phyloP scores from a whole-genome alignment of 2,329 filamentous ascomycete species.

The Fusarium abutilonis region DNA sequence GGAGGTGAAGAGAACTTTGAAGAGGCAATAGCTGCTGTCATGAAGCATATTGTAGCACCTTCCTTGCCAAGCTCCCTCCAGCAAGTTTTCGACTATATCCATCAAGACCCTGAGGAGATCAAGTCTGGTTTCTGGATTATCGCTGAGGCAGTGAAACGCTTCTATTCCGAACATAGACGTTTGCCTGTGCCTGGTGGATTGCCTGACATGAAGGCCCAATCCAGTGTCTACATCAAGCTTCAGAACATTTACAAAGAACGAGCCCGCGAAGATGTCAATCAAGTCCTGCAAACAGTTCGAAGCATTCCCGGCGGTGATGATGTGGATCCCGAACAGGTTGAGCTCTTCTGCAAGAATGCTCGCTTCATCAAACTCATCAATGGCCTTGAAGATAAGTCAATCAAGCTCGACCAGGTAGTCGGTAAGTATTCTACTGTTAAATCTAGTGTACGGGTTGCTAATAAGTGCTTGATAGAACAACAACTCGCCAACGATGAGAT shows the following conservation, averaged over 20 bases:
- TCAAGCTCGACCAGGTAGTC: constrained; percentile 62
- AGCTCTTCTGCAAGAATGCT: constrained; percentile 94
- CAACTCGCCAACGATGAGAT: constrained; percentile 66
- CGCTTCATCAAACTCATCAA: constrained; percentile 91
- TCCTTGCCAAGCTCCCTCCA: constrained; percentile 74
- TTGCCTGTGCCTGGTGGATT: constrained; percentile 87
- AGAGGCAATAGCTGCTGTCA: constrained; percentile 85
- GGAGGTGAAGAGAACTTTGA: constrained; percentile 97
- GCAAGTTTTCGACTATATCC: constrained; percentile 79
- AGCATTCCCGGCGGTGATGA: constrained; percentile 57
- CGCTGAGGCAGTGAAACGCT: constrained; percentile 78
- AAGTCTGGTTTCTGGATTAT: constrained; percentile 86
- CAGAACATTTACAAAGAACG: constrained; percentile 95
- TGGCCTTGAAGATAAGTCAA: constrained; percentile 55
- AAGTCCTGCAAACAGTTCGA: constrained; percentile 75
- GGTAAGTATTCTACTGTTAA: constrained; percentile 56
- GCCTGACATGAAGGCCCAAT: constrained; percentile 98
- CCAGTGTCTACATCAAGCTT: constrained; percentile 85
- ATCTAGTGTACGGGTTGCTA: neutral
- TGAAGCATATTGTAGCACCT: constrained; percentile 82
- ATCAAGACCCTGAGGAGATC: constrained; percentile 57
- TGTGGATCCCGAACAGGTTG: constrained; percentile 78
- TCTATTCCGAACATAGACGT: constrained; percentile 76
- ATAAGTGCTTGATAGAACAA: constrained; percentile 52
- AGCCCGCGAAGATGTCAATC: constrained; percentile 78